A percentile compares a stretch with the other conserved stretches of the same genome.
These are phyloP conservation scores for Penicillium sp. DNA, from an alignment of 2,329 filamentous ascomycete species.

Conservation along the genomic window DNA sequence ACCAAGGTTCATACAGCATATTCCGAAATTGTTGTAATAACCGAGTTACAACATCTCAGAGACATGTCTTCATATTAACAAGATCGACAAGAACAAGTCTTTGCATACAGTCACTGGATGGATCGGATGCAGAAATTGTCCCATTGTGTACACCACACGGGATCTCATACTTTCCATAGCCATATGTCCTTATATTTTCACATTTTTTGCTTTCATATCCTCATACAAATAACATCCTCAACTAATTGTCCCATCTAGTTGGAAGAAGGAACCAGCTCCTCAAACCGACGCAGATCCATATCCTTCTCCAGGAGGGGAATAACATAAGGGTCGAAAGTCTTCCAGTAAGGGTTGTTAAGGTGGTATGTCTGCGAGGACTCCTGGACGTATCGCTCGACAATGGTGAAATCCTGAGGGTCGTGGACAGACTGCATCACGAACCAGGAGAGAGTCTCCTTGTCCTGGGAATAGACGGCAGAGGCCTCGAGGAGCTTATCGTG, in stretches of 20 bases:
- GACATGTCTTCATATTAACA: no score
- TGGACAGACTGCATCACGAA: slow-evolving; percentile 76
- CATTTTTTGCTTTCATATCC: no score
- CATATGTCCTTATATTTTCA: no score
- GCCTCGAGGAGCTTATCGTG: slow-evolving; percentile 75
- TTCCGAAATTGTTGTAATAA: no score
- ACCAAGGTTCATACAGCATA: no score
- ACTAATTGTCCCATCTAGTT: slow-evolving; percentile 4
- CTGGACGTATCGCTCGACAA: slow-evolving; percentile 73
- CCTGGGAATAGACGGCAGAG: slow-evolving; percentile 71
- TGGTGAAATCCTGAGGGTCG: slow-evolving; percentile 72
- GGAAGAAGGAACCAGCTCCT: slow-evolving; percentile 60
- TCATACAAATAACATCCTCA: no score
- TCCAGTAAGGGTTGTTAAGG: slow-evolving; percentile 72
- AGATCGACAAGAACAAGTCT: no score
- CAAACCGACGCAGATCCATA: slow-evolving; percentile 71
- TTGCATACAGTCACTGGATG: no score
- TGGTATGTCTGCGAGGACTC: slow-evolving; percentile 66
- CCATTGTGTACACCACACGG: no score
- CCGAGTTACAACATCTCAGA: no score
- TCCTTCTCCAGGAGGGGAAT: slow-evolving; percentile 67
- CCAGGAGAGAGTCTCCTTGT: slow-evolving; percentile 73
- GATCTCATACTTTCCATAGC: no score
- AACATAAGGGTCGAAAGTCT: slow-evolving; percentile 77
- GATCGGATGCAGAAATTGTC: no score